Conservation (phyloP, 2,329 filamentous ascomycete genomes). For the Fusarium sp. region DNA sequence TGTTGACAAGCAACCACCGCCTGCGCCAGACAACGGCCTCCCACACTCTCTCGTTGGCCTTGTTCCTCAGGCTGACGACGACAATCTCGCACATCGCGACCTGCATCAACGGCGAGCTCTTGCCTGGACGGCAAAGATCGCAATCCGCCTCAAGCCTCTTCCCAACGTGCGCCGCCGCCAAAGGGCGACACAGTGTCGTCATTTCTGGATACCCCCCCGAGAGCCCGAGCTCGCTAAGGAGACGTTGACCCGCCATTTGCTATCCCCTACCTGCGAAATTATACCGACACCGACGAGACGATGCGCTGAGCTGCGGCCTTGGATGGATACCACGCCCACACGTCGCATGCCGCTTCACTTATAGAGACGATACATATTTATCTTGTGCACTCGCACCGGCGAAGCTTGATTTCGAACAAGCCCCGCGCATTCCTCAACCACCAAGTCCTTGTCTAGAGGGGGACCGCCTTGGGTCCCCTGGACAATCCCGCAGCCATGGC, state of each 20-base stretch:
- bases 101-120: slow-evolving; percentile 6
- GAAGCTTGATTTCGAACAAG: slow-evolving; percentile 25
- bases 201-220: slow-evolving; percentile 41
- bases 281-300: slow-evolving; percentile 29
- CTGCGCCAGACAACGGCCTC: slow-evolving; percentile 33
- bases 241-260: slow-evolving; percentile 23
- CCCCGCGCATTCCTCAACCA: slow-evolving; percentile 45
- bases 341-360: slow-evolving; percentile 26
- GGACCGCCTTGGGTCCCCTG: slow-evolving; percentile 54
- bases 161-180: slow-evolving; percentile 19
- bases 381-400: slow-evolving; percentile 11
- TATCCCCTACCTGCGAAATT: slow-evolving; percentile 22
- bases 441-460: slow-evolving; percentile 43
- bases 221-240: slow-evolving; percentile 31
- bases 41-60: slow-evolving; percentile 5
- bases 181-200: slow-evolving; percentile 40
- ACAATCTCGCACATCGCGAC: slow-evolving; percentile 16
- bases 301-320: slow-evolving; percentile 41
- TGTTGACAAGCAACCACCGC: slow-evolving; percentile 46
- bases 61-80: slow-evolving; percentile 22
- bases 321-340: slow-evolving; percentile 35
- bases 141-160: slow-evolving; percentile 4
- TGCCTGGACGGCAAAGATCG: slow-evolving; percentile 10
- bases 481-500: slow-evolving; percentile 50
- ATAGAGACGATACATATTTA: slow-evolving; percentile 27